Evolutionary conservation across 169 alveolate genomes (phyloP).

Genomic region (Plasmodium gonderi): DNA sequence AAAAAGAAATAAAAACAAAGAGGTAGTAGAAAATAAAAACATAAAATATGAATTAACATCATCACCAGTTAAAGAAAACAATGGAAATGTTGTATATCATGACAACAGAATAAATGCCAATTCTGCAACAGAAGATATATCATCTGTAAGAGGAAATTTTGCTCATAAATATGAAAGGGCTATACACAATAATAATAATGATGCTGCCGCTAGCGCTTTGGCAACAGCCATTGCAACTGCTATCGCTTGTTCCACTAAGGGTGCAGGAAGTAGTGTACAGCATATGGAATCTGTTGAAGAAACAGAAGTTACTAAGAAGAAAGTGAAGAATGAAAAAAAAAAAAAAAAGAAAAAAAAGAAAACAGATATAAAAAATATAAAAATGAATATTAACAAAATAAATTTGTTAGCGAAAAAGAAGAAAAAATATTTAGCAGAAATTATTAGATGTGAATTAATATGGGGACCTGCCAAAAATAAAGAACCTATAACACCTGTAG

Average conservation of each 20-base stretch:
- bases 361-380: background rate
- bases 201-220: background rate
- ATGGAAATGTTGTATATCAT: background rate
- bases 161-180: background rate
- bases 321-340: background rate
- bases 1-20: background rate
- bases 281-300: background rate
- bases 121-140: background rate
- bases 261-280: background rate
- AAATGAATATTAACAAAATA: background rate
- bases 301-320: background rate
- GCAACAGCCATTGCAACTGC: slow-evolving; percentile 1
- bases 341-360: background rate
- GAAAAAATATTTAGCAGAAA: slow-evolving; percentile 61
- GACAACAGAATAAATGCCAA: background rate
- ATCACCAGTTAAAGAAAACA: background rate
- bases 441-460: slow-evolving; percentile 78
- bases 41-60: background rate
- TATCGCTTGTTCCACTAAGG: background rate
- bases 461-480: slow-evolving; percentile 77
- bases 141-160: background rate
- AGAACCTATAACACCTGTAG: slow-evolving; percentile 85
- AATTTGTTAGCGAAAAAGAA: slow-evolving; percentile 14
- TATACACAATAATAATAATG: background rate
- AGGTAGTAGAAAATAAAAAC: background rate